Conservation (phyloP, 305 asterid species). For the Fraxinus baroniana region DNA sequence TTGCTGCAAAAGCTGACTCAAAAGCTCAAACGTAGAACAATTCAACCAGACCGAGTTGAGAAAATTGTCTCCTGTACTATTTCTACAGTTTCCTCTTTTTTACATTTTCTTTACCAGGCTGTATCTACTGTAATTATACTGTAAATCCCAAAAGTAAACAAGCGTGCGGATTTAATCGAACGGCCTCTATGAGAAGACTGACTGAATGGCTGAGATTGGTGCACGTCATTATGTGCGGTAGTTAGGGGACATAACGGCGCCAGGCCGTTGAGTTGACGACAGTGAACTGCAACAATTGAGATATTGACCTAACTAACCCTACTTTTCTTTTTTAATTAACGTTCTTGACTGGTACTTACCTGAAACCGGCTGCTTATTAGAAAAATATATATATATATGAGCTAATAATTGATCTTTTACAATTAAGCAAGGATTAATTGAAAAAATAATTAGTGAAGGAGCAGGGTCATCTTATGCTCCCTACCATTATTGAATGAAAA, state of each 20-base stretch:
- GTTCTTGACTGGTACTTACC: neutral
- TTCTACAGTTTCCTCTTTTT: slow-evolving; percentile 21
- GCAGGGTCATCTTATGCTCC: neutral
- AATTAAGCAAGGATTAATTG: neutral
- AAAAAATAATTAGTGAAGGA: neutral
- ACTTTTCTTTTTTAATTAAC: neutral
- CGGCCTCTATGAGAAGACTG: neutral
- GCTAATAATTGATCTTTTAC: neutral
- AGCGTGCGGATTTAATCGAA: slow-evolving; percentile 26
- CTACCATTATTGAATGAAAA: no score
- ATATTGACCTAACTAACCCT: neutral
- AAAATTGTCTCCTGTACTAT: slow-evolving; percentile 28
- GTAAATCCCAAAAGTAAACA: slow-evolving; percentile 1
- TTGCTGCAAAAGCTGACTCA: neutral
- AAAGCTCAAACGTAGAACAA: neutral
- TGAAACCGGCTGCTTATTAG: neutral
- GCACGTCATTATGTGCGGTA: slow-evolving; percentile 23
- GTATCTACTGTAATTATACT: slow-evolving; percentile 41
- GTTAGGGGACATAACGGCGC: slow-evolving; percentile 41
- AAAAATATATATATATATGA: no score
- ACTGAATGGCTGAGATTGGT: neutral
- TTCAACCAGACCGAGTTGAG: neutral
- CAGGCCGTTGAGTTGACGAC: slow-evolving; percentile 28
- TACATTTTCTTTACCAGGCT: slow-evolving; percentile 39
- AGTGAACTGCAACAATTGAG: slow-evolving; percentile 25